These are phyloP conservation scores for Notholithocarpus densiflorus DNA, from an alignment of 306 rosid genomes.

Conservation along the genomic window DNA sequence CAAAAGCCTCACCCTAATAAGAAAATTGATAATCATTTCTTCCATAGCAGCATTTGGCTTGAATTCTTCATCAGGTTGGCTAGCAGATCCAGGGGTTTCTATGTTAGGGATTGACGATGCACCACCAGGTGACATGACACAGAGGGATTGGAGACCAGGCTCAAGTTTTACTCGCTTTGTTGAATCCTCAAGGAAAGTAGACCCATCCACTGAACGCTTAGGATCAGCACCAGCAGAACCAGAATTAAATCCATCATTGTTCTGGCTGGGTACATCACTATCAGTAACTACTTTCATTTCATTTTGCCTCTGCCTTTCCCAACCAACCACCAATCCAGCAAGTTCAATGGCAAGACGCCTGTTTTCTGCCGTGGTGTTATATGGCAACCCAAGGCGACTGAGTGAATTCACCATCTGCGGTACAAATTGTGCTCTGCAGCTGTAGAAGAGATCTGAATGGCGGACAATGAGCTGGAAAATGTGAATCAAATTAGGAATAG, in stretches of 20 bases:
- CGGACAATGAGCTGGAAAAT: constrained; percentile 98
- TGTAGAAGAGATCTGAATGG: constrained; percentile 97
- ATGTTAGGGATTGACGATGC: constrained; percentile 87
- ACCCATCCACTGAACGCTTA: constrained; percentile 79
- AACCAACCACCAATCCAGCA: constrained; percentile 98
- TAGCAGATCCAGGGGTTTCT: constrained; percentile 89
- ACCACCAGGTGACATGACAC: constrained; percentile 98
- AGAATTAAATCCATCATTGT: constrained; percentile 63
- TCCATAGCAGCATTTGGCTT: constrained; percentile 99
- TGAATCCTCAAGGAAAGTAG: constrained; percentile 84
- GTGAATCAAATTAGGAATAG: constrained; percentile 96
- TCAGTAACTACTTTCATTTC: constrained; percentile 82
- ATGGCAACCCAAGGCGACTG: constrained; percentile 97
- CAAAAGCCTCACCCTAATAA: constrained; percentile 75
- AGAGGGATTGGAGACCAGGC: constrained; percentile 85
- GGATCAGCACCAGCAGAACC: constrained; percentile 57
- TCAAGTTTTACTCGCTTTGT: constrained; percentile 93
- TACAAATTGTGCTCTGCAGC: constrained; percentile 98
- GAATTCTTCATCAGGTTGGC: constrained; percentile 98
- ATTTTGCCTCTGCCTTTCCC: constrained; percentile 96
- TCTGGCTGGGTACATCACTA: constrained; percentile 63
- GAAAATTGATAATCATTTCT: constrained; percentile 96
- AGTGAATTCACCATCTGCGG: constrained; percentile 99
- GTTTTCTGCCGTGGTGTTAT: constrained; percentile 87
- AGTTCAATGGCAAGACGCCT: constrained; percentile 99